These are phyloP conservation scores for Casaregolazyma suthepensis DNA, from an alignment of 1,139 yeast genomes.

Conservation along the genomic window DNA sequence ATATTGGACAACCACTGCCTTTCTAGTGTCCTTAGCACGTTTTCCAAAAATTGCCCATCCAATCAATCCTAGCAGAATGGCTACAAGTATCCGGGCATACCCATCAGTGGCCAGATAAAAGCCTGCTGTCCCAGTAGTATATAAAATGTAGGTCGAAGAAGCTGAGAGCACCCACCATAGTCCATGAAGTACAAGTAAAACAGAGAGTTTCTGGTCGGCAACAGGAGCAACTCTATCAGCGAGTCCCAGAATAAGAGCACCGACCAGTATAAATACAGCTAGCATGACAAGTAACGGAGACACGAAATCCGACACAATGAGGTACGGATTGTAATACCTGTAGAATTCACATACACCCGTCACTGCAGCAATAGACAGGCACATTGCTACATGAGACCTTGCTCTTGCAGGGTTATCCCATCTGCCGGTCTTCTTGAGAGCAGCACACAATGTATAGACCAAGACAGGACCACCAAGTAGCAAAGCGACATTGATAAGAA, in stretches of 20 bases:
- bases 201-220: constrained; percentile 67
- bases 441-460: constrained; percentile 42
- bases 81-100: constrained; percentile 46
- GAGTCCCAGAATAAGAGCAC: constrained; percentile 51
- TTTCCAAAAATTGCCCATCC: constrained; percentile 28
- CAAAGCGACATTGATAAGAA: constrained; percentile 44
- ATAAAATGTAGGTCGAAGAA: constrained; percentile 42
- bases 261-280: constrained; percentile 45
- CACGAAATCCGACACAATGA: constrained; percentile 52
- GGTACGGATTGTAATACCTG: constrained; percentile 43
- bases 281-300: constrained; percentile 44
- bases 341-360: constrained; percentile 36
- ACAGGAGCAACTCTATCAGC: constrained; percentile 49
- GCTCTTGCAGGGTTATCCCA: constrained; percentile 38
- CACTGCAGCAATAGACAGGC: constrained; percentile 39
- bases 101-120: constrained; percentile 49
- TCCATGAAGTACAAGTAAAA: constrained; percentile 52
- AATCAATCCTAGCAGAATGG: constrained; percentile 51
- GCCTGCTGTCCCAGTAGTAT: constrained; percentile 52
- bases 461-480: constrained; percentile 53
- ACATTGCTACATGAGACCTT: constrained; percentile 53
- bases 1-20: constrained; percentile 15
- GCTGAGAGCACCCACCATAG: constrained; percentile 53
- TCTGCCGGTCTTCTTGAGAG: background rate
- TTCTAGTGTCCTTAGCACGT: background rate